A percentile compares a stretch with the other conserved stretches of the same genome.
Conservation (phyloP, 2,329 filamentous ascomycete genomes). For the Penicillium fuscoglaucum region DNA sequence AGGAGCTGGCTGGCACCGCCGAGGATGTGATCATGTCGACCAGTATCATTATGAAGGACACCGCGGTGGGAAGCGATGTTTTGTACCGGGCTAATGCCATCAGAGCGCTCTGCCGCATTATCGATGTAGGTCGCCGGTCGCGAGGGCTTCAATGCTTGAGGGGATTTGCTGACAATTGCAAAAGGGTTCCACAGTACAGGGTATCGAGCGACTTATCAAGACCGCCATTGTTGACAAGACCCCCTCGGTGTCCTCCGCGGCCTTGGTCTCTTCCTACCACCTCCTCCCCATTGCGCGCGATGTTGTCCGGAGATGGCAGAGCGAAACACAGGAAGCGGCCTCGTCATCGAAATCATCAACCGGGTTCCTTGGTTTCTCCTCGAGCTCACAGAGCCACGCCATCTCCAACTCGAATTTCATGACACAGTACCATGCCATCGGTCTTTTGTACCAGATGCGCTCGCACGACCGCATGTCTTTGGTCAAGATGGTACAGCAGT, state of each 20-base stretch:
- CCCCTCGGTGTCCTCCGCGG: constrained; percentile 92
- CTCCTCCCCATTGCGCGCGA: constrained; percentile 94
- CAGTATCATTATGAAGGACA: constrained; percentile 99
- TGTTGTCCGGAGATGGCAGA: constrained; percentile 96
- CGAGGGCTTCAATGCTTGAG: neutral
- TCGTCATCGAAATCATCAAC: constrained; percentile 84
- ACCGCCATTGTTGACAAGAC: constrained; percentile 99
- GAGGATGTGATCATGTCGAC: constrained; percentile 99
- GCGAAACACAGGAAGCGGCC: constrained; percentile 95
- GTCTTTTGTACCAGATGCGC: constrained; percentile 95
- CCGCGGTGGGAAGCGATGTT: constrained; percentile 88
- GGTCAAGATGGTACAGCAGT: constrained; percentile 99
- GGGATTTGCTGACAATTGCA: constrained; percentile 17
- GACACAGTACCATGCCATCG: constrained; percentile 98
- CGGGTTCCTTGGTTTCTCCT: constrained; percentile 91
- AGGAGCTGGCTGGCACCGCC: constrained; percentile 91
- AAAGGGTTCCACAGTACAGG: constrained; percentile 90
- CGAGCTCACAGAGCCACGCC: constrained; percentile 69
- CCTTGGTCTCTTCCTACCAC: constrained; percentile 95
- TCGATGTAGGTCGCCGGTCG: constrained; percentile 64
- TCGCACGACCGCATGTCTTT: constrained; percentile 96
- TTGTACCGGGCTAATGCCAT: constrained; percentile 96
- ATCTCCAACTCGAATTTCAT: constrained; percentile 86
- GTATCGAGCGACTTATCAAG: constrained; percentile 97
- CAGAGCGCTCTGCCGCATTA: constrained; percentile 90